A percentile compares a stretch with the other conserved stretches of the same genome.
Evolutionary conservation across 2,329 filamentous ascomycete genomes (phyloP).

Genomic region (Bipolaris zeicola): DNA sequence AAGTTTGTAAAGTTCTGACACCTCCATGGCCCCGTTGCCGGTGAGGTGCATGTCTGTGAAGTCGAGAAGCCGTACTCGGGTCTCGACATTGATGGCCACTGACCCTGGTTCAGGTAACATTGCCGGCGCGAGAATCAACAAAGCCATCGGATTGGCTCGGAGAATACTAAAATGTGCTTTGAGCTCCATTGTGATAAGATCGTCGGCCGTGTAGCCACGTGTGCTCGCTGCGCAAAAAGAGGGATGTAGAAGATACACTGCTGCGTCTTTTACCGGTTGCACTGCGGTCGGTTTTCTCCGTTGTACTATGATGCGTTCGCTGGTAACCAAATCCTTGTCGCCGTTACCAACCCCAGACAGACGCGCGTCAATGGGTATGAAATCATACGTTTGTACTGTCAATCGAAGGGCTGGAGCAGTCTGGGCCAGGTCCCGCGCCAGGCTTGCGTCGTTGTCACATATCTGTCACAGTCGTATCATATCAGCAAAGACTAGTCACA

Average conservation of each 20-base stretch:
- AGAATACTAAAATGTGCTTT: conserved; percentile 42
- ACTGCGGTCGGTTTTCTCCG: conserved; percentile 23
- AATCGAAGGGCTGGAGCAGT: background rate
- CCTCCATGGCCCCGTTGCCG: conserved; percentile 28
- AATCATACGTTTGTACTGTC: conserved; percentile 8
- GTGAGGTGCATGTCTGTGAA: conserved; percentile 41
- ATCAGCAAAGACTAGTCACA: background rate
- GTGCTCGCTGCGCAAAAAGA: conserved; percentile 19
- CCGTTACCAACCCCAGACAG: background rate
- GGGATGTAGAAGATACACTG: conserved; percentile 45
- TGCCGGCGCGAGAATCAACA: conserved; percentile 36
- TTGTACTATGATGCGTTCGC: conserved; percentile 20
- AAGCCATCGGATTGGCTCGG: conserved; percentile 26
- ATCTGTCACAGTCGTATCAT: background rate
- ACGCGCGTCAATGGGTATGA: background rate
- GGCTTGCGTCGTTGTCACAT: background rate
- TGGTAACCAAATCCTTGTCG: background rate
- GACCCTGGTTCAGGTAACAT: conserved; percentile 22
- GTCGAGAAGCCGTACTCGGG: conserved; percentile 29
- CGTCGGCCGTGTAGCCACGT: conserved; percentile 10
- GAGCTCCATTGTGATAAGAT: conserved; percentile 36
- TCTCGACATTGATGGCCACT: conserved; percentile 9
- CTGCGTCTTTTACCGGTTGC: conserved; percentile 40
- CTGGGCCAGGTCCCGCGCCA: background rate
- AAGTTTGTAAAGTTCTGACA: conserved; percentile 37